Evolutionary conservation across 768 basidiomycete genomes (phyloP).

Genomic region (Pleurotus sapidus): DNA sequence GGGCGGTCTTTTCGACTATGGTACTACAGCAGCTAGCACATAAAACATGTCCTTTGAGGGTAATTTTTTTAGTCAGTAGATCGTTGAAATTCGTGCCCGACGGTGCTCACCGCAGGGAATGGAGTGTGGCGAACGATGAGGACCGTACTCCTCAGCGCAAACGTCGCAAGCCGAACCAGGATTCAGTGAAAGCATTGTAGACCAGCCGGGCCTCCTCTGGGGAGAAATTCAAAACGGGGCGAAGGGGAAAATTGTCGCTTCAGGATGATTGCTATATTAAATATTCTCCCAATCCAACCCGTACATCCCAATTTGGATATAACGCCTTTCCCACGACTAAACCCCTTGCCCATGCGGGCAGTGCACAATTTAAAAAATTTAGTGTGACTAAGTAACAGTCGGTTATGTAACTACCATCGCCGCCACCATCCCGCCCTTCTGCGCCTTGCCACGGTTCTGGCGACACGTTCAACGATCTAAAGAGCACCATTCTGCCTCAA

Average conservation of each 20-base stretch:
- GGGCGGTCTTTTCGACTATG: slow-evolving; percentile 78
- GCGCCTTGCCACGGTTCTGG: background rate
- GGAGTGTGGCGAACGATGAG: slow-evolving; percentile 70
- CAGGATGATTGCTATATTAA: slow-evolving; percentile 8
- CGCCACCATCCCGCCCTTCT: background rate
- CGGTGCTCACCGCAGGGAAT: slow-evolving; percentile 71
- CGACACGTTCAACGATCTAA: background rate
- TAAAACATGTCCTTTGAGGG: slow-evolving; percentile 67
- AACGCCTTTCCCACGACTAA: slow-evolving; percentile 1
- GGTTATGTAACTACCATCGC: background rate
- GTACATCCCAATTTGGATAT: slow-evolving; percentile 5
- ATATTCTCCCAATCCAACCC: background rate
- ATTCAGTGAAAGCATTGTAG: slow-evolving; percentile 74
- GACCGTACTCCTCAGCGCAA: slow-evolving; percentile 83
- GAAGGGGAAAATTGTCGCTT: slow-evolving; percentile 29
- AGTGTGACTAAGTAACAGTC: background rate
- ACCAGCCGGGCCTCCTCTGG: slow-evolving; percentile 42
- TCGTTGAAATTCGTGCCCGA: background rate
- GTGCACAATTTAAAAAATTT: background rate
- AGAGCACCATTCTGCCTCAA: background rate
- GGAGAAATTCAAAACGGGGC: slow-evolving; percentile 38
- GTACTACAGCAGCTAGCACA: slow-evolving; percentile 75
- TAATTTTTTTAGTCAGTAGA: background rate
- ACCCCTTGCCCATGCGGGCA: slow-evolving; percentile 4
- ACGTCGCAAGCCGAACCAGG: slow-evolving; percentile 87